A percentile compares a stretch with the other conserved stretches of the same genome.
phyloP scores from a whole-genome alignment of 106 monocot species.

The Phalaenopsis aphrodite region DNA sequence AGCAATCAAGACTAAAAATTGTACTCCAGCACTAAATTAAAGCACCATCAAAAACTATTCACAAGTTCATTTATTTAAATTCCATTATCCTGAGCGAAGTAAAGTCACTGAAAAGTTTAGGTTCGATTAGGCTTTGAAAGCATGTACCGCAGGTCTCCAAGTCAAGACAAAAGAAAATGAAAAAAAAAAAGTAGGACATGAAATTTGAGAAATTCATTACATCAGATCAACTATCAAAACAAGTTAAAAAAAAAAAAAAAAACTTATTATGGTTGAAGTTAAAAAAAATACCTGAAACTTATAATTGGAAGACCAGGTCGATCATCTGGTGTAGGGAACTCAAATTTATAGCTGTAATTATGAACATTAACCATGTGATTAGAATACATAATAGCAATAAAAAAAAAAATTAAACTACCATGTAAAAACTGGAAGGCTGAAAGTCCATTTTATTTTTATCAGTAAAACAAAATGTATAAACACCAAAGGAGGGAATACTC shows the following conservation, averaged over 20 bases:
- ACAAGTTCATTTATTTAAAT: not conserved
- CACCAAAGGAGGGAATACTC: conserved; percentile 43
- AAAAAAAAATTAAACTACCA: not conserved
- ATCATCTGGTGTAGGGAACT: conserved; percentile 99
- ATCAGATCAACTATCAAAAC: not conserved
- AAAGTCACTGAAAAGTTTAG: not conserved
- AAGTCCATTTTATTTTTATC: not conserved
- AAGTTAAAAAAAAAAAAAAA: not conserved
- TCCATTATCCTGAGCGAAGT: not conserved
- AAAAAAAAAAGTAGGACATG: not conserved
- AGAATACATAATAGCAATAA: not conserved
- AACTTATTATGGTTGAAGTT: not conserved
- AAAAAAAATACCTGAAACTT: conserved; percentile 79
- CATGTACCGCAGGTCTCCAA: not conserved
- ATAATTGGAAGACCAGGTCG: conserved; percentile 92
- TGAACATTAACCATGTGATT: conserved; percentile 2
- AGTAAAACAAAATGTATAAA: conserved; percentile 11
- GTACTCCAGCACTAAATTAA: not conserved
- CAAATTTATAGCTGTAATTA: conserved; percentile 86
- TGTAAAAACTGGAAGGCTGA: conserved; percentile 3
- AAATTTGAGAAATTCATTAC: not conserved
- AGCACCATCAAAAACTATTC: not conserved
- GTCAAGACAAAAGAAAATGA: not conserved
- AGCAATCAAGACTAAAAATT: not conserved
- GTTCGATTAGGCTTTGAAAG: not conserved